Evolutionary conservation across 768 basidiomycete genomes (phyloP).

Genomic region (Chlorophyllum brunneum): DNA sequence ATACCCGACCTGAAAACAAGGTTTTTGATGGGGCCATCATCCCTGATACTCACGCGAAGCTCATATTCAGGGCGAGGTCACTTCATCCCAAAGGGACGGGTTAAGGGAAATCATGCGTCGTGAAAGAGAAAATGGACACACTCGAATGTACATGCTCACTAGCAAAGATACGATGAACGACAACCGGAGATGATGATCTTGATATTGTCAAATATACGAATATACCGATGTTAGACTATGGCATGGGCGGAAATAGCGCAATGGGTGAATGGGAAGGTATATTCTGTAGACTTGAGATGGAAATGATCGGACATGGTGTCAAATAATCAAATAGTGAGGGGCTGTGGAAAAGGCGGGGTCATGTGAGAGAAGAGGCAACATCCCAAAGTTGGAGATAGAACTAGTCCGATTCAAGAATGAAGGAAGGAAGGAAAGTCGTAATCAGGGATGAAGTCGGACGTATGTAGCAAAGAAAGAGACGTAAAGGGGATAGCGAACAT

Average conservation of each 20-base stretch:
- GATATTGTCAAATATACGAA: too few species aligned
- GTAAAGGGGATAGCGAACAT: neutral
- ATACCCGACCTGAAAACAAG: constrained; percentile 25
- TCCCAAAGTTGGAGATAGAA: neutral
- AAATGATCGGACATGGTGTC: neutral
- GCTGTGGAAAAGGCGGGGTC: neutral
- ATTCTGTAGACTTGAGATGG: neutral
- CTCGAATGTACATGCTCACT: neutral
- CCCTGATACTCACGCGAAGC: constrained; percentile 27
- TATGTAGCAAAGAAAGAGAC: neutral
- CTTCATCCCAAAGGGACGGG: neutral
- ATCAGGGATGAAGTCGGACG: neutral
- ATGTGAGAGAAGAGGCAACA: constrained; percentile 1
- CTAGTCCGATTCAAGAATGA: constrained; percentile 3
- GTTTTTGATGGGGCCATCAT: constrained; percentile 31
- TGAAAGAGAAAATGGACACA: neutral
- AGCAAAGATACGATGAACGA: too few species aligned
- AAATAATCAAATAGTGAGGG: neutral
- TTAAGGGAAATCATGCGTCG: neutral
- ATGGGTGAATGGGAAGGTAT: too few species aligned
- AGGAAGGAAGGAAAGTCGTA: neutral
- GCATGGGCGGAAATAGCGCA: too few species aligned
- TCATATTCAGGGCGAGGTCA: constrained; percentile 26
- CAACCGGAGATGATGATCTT: too few species aligned
- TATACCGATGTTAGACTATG: too few species aligned